These are phyloP conservation scores for Xerocomellus amylosporus DNA, from an alignment of 768 basidiomycete genomes.

Conservation along the genomic window DNA sequence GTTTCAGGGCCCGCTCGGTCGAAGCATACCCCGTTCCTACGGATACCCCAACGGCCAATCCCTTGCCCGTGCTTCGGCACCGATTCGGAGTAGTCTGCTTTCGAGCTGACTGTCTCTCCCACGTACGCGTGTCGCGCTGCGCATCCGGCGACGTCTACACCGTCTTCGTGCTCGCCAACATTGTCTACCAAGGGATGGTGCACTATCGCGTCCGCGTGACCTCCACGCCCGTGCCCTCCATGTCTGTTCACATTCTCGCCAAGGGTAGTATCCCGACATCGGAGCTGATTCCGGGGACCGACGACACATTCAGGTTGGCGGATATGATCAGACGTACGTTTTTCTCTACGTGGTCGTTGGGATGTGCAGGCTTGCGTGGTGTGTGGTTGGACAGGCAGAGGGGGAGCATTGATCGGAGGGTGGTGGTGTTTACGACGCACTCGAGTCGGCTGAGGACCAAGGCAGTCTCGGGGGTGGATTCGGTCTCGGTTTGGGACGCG, in stretches of 20 bases:
- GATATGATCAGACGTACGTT: slow-evolving; percentile 7
- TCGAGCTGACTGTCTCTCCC: slow-evolving; percentile 37
- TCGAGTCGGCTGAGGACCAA: slow-evolving; percentile 3
- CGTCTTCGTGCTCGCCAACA: slow-evolving; percentile 43
- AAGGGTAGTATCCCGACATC: background rate
- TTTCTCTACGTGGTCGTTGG: slow-evolving; percentile 18
- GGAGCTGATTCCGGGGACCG: background rate
- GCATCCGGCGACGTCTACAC: slow-evolving; percentile 37
- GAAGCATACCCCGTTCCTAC: slow-evolving; percentile 36
- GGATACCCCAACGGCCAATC: slow-evolving; percentile 3
- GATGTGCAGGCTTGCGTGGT: slow-evolving; percentile 21
- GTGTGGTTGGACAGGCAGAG: slow-evolving; percentile 24
- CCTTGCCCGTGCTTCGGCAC: slow-evolving; percentile 21
- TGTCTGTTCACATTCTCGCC: slow-evolving; percentile 42
- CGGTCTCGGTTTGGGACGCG: background rate
- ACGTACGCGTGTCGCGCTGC: slow-evolving; percentile 33
- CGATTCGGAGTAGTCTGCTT: slow-evolving; percentile 36
- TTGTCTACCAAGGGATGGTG: slow-evolving; percentile 48
- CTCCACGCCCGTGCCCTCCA: slow-evolving; percentile 25
- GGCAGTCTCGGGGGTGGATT: background rate
- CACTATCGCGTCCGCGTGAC: slow-evolving; percentile 41
- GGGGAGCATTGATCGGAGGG: slow-evolving; percentile 14
- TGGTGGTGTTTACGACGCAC: slow-evolving; percentile 24
- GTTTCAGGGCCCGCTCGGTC: slow-evolving; percentile 50
- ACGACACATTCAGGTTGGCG: background rate